Percentiles rank a stretch among this genome's conserved stretches.
Conservation (phyloP, 179 eudicot species). For the Camellia oleifera region DNA sequence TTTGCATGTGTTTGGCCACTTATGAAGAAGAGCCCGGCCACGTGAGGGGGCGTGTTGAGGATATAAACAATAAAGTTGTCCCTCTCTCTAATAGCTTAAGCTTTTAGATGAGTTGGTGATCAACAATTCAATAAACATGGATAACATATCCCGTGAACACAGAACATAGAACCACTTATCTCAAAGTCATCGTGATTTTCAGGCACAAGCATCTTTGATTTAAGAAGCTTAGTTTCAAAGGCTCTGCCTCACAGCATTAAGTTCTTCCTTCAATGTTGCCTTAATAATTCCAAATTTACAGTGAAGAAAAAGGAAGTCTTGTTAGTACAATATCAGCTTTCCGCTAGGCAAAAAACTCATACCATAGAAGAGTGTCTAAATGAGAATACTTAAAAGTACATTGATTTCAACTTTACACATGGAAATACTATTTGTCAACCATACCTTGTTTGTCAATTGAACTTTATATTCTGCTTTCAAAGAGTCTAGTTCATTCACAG, state of each 20-base stretch:
- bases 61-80: no score
- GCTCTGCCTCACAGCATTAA: slow-evolving; percentile 45
- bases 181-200: slow-evolving; percentile 61
- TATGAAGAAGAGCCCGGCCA: no score
- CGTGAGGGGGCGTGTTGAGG: no score
- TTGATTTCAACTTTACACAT: neutral
- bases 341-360: neutral
- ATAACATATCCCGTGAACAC: neutral
- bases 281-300: slow-evolving; percentile 27
- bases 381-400: neutral
- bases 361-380: neutral
- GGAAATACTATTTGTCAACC: neutral
- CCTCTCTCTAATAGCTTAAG: no score
- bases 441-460: slow-evolving; percentile 67
- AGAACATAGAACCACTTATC: slow-evolving; percentile 32
- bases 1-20: no score
- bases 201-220: slow-evolving; percentile 49
- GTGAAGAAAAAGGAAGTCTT: neutral
- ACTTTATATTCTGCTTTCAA: slow-evolving; percentile 48
- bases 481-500: slow-evolving; percentile 45
- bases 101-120: no score
- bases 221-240: slow-evolving; percentile 63
- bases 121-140: neutral
- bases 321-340: slow-evolving; percentile 5
- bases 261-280: slow-evolving; percentile 54